Conservation (phyloP, 1,284 basidiomycete genomes). For the Boletellus dicymbophilus region DNA sequence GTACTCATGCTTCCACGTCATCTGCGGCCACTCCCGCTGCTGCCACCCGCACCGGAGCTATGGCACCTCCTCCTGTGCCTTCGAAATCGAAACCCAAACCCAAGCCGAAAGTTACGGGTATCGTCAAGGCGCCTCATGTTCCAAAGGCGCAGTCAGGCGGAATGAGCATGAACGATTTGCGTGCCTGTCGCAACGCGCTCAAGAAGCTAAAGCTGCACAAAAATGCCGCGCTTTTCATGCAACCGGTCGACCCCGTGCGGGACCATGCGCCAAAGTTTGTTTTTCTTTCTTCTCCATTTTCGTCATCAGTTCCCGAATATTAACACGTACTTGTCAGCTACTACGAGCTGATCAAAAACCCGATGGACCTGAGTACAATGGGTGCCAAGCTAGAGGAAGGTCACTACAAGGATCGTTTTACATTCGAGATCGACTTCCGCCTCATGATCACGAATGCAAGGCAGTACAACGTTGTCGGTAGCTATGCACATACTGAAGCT, state of each 20-base stretch:
- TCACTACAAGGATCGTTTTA: slow-evolving; percentile 84
- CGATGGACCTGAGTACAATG: slow-evolving; percentile 96
- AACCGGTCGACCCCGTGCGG: slow-evolving; percentile 89
- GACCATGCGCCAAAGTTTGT: slow-evolving; percentile 81
- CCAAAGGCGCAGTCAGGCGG: slow-evolving; percentile 80
- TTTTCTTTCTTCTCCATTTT: slow-evolving; percentile 31
- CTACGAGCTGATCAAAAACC: slow-evolving; percentile 87
- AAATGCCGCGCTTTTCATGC: slow-evolving; percentile 73
- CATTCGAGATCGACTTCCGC: slow-evolving; percentile 86
- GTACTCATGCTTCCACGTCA: slow-evolving; percentile 19
- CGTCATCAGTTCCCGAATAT: not conserved
- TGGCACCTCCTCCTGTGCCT: slow-evolving; percentile 39
- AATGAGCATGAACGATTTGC: slow-evolving; percentile 80
- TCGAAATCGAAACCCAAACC: slow-evolving; percentile 37
- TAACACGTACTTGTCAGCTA: slow-evolving; percentile 55
- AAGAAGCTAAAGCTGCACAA: slow-evolving; percentile 81
- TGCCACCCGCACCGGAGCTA: slow-evolving; percentile 16
- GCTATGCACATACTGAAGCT: slow-evolving; percentile 78
- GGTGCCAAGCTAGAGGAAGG: slow-evolving; percentile 86
- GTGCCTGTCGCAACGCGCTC: slow-evolving; percentile 78
- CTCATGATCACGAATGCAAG: slow-evolving; percentile 91
- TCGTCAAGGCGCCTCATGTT: slow-evolving; percentile 47
- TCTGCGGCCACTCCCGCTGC: slow-evolving; percentile 23
- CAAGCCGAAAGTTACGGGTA: slow-evolving; percentile 37
- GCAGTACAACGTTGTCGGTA: slow-evolving; percentile 78